These are phyloP conservation scores for Guillardia theta DNA, from an alignment of 78 protist genomes.

Conservation along the genomic window DNA sequence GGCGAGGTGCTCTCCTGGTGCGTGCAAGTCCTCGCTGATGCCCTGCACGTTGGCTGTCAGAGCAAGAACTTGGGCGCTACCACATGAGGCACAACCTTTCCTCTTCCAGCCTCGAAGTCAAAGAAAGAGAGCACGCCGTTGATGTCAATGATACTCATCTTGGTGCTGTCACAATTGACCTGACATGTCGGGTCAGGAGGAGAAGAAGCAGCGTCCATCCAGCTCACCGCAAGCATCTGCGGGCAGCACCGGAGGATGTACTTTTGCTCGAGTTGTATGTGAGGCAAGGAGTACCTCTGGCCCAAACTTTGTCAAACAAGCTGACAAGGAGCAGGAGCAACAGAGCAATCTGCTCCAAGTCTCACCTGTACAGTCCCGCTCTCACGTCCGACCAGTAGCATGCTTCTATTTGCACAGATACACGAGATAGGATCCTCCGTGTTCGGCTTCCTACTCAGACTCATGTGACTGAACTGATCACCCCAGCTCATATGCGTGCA, in stretches of 20 bases:
- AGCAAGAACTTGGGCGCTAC: too few species aligned
- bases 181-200: too few species aligned
- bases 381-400: conserved; percentile 66
- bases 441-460: too few species aligned
- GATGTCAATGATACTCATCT: conserved; percentile 66
- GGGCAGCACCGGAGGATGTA: conserved; percentile 48
- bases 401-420: neutral
- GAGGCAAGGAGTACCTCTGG: conserved; percentile 52
- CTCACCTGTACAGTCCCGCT: conserved; percentile 51
- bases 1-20: neutral
- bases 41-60: too few species aligned
- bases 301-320: too few species aligned
- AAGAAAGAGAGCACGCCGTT: conserved; percentile 53
- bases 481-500: too few species aligned
- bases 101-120: conserved; percentile 29
- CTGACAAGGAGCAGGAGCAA: neutral
- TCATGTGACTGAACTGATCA: too few species aligned
- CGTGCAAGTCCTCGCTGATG: neutral
- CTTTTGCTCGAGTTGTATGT: neutral
- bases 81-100: neutral
- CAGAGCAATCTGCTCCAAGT: too few species aligned
- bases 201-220: too few species aligned
- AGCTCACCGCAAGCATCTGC: conserved; percentile 59
- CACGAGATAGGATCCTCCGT: conserved; percentile 29
- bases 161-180: conserved; percentile 62